Evolutionary conservation across 208 protist species (phyloP).

Genomic region (Trypanosoma vivax): DNA sequence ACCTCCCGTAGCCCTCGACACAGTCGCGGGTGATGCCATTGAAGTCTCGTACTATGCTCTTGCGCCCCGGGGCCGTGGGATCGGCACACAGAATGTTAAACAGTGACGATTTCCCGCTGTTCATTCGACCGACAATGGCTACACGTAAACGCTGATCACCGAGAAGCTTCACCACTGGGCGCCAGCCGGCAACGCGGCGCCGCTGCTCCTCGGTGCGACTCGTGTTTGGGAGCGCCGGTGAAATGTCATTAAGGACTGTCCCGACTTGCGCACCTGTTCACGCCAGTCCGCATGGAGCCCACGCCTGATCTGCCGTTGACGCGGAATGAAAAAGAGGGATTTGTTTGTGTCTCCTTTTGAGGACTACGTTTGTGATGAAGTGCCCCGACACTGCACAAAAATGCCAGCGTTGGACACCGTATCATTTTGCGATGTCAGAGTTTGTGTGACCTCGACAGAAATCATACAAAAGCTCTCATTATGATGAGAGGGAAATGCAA

Average conservation of each 20-base stretch:
- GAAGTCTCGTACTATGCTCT: conserved; percentile 78
- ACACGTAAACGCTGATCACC: conserved; percentile 78
- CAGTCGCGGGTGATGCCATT: conserved; percentile 86
- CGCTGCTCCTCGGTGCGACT: conserved; percentile 64
- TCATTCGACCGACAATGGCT: conserved; percentile 86
- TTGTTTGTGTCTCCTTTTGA: no score
- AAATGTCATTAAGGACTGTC: conserved; percentile 70
- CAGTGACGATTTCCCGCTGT: conserved; percentile 84
- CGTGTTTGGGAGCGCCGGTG: conserved; percentile 50
- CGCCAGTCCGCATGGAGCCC: conserved; percentile 58
- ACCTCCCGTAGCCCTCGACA: conserved; percentile 60
- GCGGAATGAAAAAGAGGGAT: conserved; percentile 14
- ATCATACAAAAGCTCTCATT: no score
- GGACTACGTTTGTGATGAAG: background rate
- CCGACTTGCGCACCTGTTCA: conserved; percentile 46
- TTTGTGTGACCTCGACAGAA: no score
- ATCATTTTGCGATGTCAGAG: no score
- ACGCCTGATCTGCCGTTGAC: conserved; percentile 40
- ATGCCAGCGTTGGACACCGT: no score
- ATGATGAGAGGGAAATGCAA: no score
- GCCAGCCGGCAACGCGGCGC: conserved; percentile 66
- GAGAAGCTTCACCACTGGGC: conserved; percentile 72
- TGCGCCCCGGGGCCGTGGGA: conserved; percentile 38
- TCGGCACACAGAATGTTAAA: conserved; percentile 85
- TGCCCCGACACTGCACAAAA: background rate